Base-by-base conservation (phyloP, 2,329 filamentous ascomycete species). In the Xylaria sp. region DNA sequence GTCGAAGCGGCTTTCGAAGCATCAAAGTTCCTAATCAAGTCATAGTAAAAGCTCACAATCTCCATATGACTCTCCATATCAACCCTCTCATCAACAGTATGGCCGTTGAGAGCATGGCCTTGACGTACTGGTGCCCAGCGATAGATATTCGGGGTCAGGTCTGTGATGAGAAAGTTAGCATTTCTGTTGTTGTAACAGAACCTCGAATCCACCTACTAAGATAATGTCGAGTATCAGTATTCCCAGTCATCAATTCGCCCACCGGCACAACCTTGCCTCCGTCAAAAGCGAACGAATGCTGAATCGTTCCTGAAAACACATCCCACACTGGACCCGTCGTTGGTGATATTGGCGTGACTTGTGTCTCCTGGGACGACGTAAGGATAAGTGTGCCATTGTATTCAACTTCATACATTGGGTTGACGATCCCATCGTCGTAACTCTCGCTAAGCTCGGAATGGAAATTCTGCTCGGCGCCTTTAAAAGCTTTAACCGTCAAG, bases 401-500 rank as follows among this genome's bases (percentile, higher is more conserved):
- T 50, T 81, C 79, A 32, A 80, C 78, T 0, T 80, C 77, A 60
- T 81, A 81, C 43, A 76, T 69, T 6, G 78, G 76, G 20, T 71
- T 64, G 6, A 76, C 66, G 9, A 66, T 41, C 18, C 62, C 72
- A 28, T 72, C 66, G 12, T 72, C 60, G 0, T 70, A 63, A 8
- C 66, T 68, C 32, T 77, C 73, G 48, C 64, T 67, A 1, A 72
- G 60, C n/a, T 65, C 68, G 7, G 75, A 67, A 7, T 73, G 66
- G 3, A 73, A 73, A 58, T 76, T 76, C 25, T 79, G 76, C 5
- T 79, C 74, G 23, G 79, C 75, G n/a, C 78, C 80, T 68, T 83
- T 79, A 68, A 86, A 86, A 2, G 82, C 80, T 52, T 83, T 78
- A n/a, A 87, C 76, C 1, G 78, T 79, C 20, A 88, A 75, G 30